Evolutionary conservation across 768 basidiomycete species (phyloP).

Genomic region (Chlorophyllum brunneum): DNA sequence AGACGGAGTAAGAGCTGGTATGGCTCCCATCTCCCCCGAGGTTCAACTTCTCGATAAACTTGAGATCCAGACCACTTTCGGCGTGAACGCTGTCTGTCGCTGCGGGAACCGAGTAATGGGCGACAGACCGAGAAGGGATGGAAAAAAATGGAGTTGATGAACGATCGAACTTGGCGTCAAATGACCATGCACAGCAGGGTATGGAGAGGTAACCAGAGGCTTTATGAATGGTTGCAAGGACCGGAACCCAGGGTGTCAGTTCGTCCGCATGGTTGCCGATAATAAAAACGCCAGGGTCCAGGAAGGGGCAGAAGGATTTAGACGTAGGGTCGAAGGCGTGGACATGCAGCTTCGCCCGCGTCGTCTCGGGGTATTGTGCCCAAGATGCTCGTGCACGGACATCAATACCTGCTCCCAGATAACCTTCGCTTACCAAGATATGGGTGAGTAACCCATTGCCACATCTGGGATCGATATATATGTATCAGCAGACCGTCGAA

Average conservation of each 20-base stretch:
- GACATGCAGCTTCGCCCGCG: slow-evolving; percentile 59
- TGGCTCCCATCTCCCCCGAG: slow-evolving; percentile 60
- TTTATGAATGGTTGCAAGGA: slow-evolving; percentile 60
- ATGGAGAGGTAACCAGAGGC: slow-evolving; percentile 76
- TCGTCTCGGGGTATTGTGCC: slow-evolving; percentile 65
- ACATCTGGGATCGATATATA: slow-evolving; percentile 44
- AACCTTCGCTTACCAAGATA: slow-evolving; percentile 82
- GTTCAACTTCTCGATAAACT: slow-evolving; percentile 40
- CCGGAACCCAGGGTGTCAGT: slow-evolving; percentile 90
- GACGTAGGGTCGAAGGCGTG: slow-evolving; percentile 65
- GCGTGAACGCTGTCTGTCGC: background rate
- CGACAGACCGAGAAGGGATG: slow-evolving; percentile 11
- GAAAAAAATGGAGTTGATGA: slow-evolving; percentile 33
- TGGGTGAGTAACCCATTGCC: slow-evolving; percentile 93
- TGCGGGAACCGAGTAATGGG: background rate
- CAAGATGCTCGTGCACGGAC: slow-evolving; percentile 84
- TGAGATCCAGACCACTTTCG: slow-evolving; percentile 9
- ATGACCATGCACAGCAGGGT: slow-evolving; percentile 87
- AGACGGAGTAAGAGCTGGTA: slow-evolving; percentile 72
- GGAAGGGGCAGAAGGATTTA: slow-evolving; percentile 19
- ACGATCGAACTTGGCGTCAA: slow-evolving; percentile 66
- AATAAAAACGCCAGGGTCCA: slow-evolving; percentile 58
- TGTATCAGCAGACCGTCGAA: background rate
- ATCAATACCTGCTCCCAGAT: slow-evolving; percentile 80
- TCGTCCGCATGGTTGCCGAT: slow-evolving; percentile 98